Evolutionary conservation across 2,329 filamentous ascomycete species (phyloP), one percentile per base, ranked within the genome.

Genomic region (Hypoxylon sp.): DNA sequence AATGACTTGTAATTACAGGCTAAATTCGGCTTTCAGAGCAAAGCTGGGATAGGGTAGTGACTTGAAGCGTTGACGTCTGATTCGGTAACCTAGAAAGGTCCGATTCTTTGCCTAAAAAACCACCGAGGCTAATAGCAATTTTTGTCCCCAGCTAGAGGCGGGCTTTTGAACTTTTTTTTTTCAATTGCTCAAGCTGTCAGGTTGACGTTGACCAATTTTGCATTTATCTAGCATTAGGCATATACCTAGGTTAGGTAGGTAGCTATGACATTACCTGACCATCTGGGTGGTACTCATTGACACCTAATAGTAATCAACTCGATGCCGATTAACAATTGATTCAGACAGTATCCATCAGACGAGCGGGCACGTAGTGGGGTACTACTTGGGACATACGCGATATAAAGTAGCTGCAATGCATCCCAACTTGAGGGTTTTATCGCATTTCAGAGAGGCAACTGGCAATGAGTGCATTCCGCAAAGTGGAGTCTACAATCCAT

Each of bases 81-180:
- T 71, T 72, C 68, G 70, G 66, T 55, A n/a, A n/a, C n/a, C n/a
- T n/a, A 52, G 62, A 65, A 67, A 68, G 65, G 56, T 59, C 70
- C 69, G 70, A 65, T 52, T 70, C 63, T 69, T 58, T 55, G 68
- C 69, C 65, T 53, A 50, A 61, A 65, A 62, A 62, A 64, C 54
- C 59, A 61, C 65, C 65, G 65, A 68, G 56, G 65, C 62, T 58
- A 59, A 59, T 60, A 56, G 26, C 46, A 32, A 56, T 50, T 43
- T 58, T 59, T 4, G 51, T 48, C 37, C 19, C 10, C 13, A 34
- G 41, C 39, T 48, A 60, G 28, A 55, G 22, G 22, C 11, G n/a
- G n/a, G 28, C 26, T 34, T 51, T 65, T 44, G 19, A 51, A 56
- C 53, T 47, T 58, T 28, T 26, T 24, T 59, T 57, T 56, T 64